Evolutionary conservation across 2,329 filamentous ascomycete species (phyloP), one percentile per base, ranked within the genome.

Genomic region (Emergomyces africanus): DNA sequence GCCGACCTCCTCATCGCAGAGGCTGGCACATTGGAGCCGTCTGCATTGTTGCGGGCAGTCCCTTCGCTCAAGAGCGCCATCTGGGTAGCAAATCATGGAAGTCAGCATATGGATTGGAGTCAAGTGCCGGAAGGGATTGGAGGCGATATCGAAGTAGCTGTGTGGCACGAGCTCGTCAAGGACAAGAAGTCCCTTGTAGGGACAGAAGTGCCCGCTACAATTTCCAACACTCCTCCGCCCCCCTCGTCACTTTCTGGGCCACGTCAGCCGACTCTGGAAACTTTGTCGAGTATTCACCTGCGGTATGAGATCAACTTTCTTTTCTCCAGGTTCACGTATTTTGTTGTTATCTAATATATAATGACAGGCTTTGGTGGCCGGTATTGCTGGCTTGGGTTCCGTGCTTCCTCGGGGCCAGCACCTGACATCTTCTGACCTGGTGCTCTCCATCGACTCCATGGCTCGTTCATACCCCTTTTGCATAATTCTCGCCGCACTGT

Each of bases 31-130:
- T 82, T 97, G 60, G 89, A 94, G 25, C 83, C 96, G 49, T 85
- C 90, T 62, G 76, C 81, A 42, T 81, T 95, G 14, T 81, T 84
- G 57, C 83, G 85, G 66, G 80, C 78, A 57, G 90, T 88, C 67
- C 80, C 85, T 5, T 80, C 81, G 42, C 79, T 99, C 51, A 85
- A 85, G 62, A 84, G 90, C 65, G 80, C 96, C 37, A 82, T 96
- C 66, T 97, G 91, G 89, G 91, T 96, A 14, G 90, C 95, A 5
- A 92, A 96, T 67, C 83, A 90, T 68, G 90, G 90, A 48, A 96
- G 86, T 76, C 83, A 84, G 66, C 92, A 97, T 70, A 87, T 99
- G 81, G 91, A 96, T 73, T 99, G 92, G 91, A 91, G 89, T 66
- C 89, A 92, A 69, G 83, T 91, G 1, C 90, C 91, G 12, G 82